Percentiles rank a stretch among this genome's conserved stretches.
phyloP scores from a whole-genome alignment of 169 alveolate genomes.

The Eimeria maxima region DNA sequence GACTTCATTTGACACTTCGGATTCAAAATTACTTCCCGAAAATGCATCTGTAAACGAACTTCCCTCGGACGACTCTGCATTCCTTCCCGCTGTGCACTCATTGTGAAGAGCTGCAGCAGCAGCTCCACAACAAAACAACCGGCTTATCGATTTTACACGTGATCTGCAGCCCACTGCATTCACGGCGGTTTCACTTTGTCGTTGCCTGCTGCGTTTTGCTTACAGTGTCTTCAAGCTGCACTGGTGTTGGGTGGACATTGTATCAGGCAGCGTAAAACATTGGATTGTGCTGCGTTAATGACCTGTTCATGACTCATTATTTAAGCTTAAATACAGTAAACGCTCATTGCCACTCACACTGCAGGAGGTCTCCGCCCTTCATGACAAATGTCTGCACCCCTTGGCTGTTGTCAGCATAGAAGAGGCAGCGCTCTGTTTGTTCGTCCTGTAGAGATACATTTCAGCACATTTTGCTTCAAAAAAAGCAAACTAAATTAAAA shows the following conservation, averaged over 20 bases:
- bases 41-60: constrained; percentile 51
- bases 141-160: neutral
- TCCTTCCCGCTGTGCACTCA: constrained; percentile 56
- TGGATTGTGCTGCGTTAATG: neutral
- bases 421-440: constrained; percentile 63
- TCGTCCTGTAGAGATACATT: constrained; percentile 47
- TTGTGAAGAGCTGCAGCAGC: constrained; percentile 50
- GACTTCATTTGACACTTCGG: constrained; percentile 15
- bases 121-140: neutral
- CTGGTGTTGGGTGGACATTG: neutral
- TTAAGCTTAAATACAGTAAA: no score
- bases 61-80: neutral
- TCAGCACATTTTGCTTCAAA: neutral
- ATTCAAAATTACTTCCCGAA: constrained; percentile 35
- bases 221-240: neutral
- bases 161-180: neutral
- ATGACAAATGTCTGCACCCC: constrained; percentile 65
- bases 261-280: neutral
- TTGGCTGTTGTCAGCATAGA: constrained; percentile 73
- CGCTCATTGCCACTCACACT: neutral
- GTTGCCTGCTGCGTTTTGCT: neutral
- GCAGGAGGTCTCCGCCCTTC: constrained; percentile 63
- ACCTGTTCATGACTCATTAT: neutral
- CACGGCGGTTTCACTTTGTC: neutral
- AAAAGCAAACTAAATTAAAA: neutral